phyloP scores from a whole-genome alignment of 345 rosid species.

The Turritis glabra region DNA sequence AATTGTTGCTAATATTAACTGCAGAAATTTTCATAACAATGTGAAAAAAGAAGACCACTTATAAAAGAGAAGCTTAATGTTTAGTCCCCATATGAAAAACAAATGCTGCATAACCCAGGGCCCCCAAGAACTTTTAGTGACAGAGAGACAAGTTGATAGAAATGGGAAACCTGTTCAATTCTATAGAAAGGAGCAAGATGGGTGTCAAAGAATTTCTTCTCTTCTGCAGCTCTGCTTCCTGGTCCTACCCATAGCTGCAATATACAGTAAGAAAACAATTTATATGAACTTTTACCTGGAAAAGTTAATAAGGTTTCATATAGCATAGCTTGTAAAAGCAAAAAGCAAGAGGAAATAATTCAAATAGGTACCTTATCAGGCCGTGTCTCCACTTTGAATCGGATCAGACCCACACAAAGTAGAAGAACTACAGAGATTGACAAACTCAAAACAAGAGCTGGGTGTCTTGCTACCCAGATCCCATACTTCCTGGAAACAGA shows the following conservation, averaged over 20 bases:
- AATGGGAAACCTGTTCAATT: conserved; percentile 80
- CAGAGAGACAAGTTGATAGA: neutral
- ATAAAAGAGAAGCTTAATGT: neutral
- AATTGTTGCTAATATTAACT: conserved; percentile 84
- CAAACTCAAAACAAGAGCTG: conserved; percentile 59
- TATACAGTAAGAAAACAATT: neutral
- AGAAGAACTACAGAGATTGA: conserved; percentile 71
- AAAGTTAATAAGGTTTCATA: neutral
- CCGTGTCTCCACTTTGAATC: conserved; percentile 93
- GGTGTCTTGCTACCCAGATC: conserved; percentile 91
- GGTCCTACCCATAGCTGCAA: conserved; percentile 97
- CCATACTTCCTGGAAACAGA: conserved; percentile 78
- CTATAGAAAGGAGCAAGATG: conserved; percentile 95
- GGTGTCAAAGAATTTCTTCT: conserved; percentile 84
- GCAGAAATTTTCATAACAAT: conserved; percentile 36
- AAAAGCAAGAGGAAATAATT: neutral
- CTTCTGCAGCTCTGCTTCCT: conserved; percentile 92
- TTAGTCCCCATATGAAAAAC: neutral
- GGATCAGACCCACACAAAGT: conserved; percentile 85
- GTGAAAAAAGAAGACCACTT: neutral
- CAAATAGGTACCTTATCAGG: conserved; percentile 81
- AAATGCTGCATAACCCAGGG: neutral
- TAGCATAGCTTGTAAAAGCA: neutral
- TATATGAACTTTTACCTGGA: neutral
- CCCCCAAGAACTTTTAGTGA: conserved; percentile 12